phyloP scores from a whole-genome alignment of 1,284 basidiomycete species.

The Marasmius fiardii region DNA sequence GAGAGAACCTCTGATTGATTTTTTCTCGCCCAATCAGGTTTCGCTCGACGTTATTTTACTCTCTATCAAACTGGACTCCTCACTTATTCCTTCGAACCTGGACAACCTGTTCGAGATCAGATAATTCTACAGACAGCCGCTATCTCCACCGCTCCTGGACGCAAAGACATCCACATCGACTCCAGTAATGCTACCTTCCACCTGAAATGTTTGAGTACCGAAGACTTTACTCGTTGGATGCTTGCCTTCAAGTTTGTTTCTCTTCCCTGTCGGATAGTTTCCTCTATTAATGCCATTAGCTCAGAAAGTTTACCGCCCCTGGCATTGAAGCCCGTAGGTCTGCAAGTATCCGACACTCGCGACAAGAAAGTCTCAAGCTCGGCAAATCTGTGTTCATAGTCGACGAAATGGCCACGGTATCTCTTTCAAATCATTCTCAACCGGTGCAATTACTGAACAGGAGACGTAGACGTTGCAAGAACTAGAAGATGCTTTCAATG shows the following conservation, averaged over 20 bases:
- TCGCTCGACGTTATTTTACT: conserved; percentile 77
- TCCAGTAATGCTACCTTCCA: conserved; percentile 75
- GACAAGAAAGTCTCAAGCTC: conserved; percentile 37
- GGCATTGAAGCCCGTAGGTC: conserved; percentile 49
- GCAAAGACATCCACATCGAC: conserved; percentile 77
- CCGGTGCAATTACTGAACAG: conserved; percentile 9
- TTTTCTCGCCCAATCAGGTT: conserved; percentile 45
- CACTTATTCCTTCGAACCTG: conserved; percentile 72
- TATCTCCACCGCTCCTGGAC: conserved; percentile 64
- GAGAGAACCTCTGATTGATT: conserved; percentile 14
- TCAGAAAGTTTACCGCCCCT: conserved; percentile 12
- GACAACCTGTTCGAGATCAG: conserved; percentile 67
- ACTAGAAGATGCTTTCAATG: conserved; percentile 36
- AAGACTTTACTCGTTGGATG: conserved; percentile 78
- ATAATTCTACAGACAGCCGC: conserved; percentile 66
- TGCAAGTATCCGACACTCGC: conserved; percentile 33
- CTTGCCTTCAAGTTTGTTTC: conserved; percentile 56
- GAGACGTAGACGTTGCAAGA: conserved; percentile 16
- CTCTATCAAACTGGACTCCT: conserved; percentile 66
- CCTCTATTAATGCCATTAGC: not conserved
- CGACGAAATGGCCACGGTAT: conserved; percentile 61
- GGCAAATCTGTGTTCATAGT: conserved; percentile 46
- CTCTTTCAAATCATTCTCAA: conserved; percentile 21
- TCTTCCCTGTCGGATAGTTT: not conserved
- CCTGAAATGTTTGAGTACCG: conserved; percentile 65